Evolutionary conservation across 495 filamentous ascomycete genomes (phyloP).

Genomic region (Delitschia confertaspora): DNA sequence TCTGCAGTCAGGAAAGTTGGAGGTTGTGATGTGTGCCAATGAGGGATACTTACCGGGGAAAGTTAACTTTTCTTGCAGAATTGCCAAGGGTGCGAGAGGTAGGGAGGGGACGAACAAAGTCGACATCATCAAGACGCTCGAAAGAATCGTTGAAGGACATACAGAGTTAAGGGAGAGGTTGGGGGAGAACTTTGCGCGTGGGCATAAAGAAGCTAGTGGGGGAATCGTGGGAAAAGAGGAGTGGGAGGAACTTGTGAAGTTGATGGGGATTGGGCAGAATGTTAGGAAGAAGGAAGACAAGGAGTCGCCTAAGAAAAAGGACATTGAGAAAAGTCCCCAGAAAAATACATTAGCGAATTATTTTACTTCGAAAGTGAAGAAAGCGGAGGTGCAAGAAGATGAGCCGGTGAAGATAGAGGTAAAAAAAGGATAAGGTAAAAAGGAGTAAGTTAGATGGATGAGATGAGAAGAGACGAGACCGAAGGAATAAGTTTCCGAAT

Average conservation of each 20-base stretch:
- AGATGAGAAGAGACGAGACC: no score
- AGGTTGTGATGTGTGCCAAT: slow-evolving; percentile 51
- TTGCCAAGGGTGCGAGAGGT: slow-evolving; percentile 40
- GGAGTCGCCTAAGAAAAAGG: slow-evolving; percentile 26
- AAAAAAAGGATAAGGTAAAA: no score
- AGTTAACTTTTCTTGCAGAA: slow-evolving; percentile 53
- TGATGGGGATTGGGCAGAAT: slow-evolving; percentile 47
- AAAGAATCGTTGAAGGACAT: slow-evolving; percentile 38
- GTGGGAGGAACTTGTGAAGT: slow-evolving; percentile 49
- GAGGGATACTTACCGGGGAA: slow-evolving; percentile 46
- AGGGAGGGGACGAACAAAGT: slow-evolving; percentile 41
- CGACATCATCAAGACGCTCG: slow-evolving; percentile 47
- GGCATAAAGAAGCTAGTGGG: slow-evolving; percentile 51
- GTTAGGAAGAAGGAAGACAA: slow-evolving; percentile 18
- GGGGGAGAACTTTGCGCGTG: slow-evolving; percentile 48
- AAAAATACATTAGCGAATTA: slow-evolving; percentile 45
- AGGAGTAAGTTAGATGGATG: no score
- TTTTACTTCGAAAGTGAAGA: slow-evolving; percentile 36
- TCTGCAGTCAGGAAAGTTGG: slow-evolving; percentile 42
- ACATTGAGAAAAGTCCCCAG: slow-evolving; percentile 33
- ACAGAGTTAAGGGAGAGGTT: slow-evolving; percentile 39
- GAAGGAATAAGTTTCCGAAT: no score
- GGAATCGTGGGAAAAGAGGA: slow-evolving; percentile 45
- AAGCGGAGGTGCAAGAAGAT: slow-evolving; percentile 2
- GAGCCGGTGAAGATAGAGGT: no score